Evolutionary conservation across 306 rosid genomes (phyloP), one percentile per base, ranked within the genome.

Genomic region (Morella rubra): DNA sequence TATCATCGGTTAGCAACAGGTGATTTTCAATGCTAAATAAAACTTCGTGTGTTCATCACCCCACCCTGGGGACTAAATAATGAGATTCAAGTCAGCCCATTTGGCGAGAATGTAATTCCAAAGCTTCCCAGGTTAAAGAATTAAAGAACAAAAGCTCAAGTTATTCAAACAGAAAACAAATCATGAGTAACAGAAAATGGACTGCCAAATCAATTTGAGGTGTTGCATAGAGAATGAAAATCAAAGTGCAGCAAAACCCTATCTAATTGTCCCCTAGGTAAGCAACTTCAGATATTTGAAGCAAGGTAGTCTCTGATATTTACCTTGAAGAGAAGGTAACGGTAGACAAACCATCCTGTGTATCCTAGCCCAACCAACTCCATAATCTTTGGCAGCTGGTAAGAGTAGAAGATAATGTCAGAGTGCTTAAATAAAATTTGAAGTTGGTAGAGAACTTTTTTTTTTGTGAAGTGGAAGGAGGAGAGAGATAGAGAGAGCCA

Each of bases 301-400:
- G 68, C 52, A 76, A 13, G 4, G 61, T 54, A 52, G 42, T 67
- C 69, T 32, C 45, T 45, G 40, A 6, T 16, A 61, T 80, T 69
- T 75, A 86, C 99, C 99, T 91, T 96, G 81, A 96, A 96, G 87
- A 96, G 98, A 76, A 96, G 97, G 88, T 96, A 96, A 44, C 99
- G 98, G 84, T 96, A 96, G 83, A 96, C 99, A 50, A 96, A 96
- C 99, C 99, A 96, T 64, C 99, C 99, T 0, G 99, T 92, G 79
- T 96, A 96, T 64, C 97, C 99, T 71, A 96, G 91, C 80, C 99
- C 99, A 62, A 96, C 99, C 90, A 96, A 87, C 86, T 96, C 99
- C 90, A 96, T 50, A 73, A 96, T 42, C 90, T 92, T 96, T 40
- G 99, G 99, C 81, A 96, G 97, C 99, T 96, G 97, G 69, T 70